Base-by-base conservation (phyloP, 306 rosid genomes). In the Malus asiatica region DNA sequence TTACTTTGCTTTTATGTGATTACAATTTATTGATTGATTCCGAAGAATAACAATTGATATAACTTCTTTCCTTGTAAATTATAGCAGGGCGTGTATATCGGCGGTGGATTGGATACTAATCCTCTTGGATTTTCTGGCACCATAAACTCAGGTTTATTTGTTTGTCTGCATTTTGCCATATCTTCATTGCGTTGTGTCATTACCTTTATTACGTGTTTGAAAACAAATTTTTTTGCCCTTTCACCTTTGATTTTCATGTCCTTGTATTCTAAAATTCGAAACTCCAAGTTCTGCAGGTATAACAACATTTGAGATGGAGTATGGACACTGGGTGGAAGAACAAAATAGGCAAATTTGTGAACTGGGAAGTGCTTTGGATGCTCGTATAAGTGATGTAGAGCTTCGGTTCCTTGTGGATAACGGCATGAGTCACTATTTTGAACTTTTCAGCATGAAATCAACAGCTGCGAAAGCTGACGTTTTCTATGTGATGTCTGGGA, bases 381-480 rank as follows among this genome's bases (percentile, higher is more conserved):
- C 90, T 68, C 84, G 84, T 55, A 84, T 79, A 52, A 71, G 84
- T 73, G 98, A 95, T 65, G 62, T 52, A 32, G 91, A 90, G 80
- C 93, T 92, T 20, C 87, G 70, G 9, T 82, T 86, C 63, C 90
- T 92, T 14, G 98, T 95, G 55, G 86, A 89, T 45, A 74, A 82
- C 30, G 77, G 88, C 48, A 85, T 92, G 97, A 84, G 78, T 45
- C 97, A 92, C 81, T 95, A 95, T 82, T 81, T 77, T 67, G 83
- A 85, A 72, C 94, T 95, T 78, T 92, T 86, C 61, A 70, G 83
- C 79, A 85, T 95, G 96, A 95, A 95, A 87, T 88, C 92, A 58
- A 81, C 84, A 30, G 98, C 97, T 30, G 92, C 96, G 55, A 92
- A 88, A 77, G 90, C 89, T n/a, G 97, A 95, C 22, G 97, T 90